Evolutionary conservation across 176 grass and related monocot genomes (phyloP), one percentile per base, ranked within the genome.

Genomic region (Raddia guianensis): DNA sequence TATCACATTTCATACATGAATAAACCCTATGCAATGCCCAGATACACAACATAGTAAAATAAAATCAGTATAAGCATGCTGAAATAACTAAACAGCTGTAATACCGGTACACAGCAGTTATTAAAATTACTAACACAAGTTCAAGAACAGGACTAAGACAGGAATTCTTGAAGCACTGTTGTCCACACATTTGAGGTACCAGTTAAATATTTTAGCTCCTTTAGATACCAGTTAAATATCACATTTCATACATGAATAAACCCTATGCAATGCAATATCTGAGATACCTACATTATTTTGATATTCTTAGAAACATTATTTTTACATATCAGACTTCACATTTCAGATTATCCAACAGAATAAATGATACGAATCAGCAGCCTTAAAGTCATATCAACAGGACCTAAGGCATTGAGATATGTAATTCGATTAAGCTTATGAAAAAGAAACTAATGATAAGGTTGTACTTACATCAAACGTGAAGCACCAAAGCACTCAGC

Each of bases 401-500:
- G 21, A 74, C 33, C 49, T 7, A 72, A 51, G 18, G 14, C 16
- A 68, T 50, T 68, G 58, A 54, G 20, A 70, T 19, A 60, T 15
- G 47, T 46, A 85, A 54, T 42, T 63, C 33, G 53, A 62, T 66
- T 44, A 37, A 68, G 52, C 49, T 50, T 82, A 61, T 9, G 42
- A 55, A 66, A 63, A 48, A 75, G 6, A 6, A 33, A 80, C 1
- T 80, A 68, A 80, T 68, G 19, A 63, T 42, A 27, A 27, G 8
- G 49, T 10, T 49, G 32, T 34, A 79, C 89, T 86, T 88, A 99
- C 96, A 91, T 90, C 49, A 99, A 66, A 45, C 96, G 88, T 61
- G 85, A 86, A 74, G 96, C 96, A 82, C 96, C 90, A 53, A 99
- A 99, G 43, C 75, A 71, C 60, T 95, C 89, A 11, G 93, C 85